A percentile compares a stretch with the other conserved stretches of the same genome.
phyloP scores from a whole-genome alignment of 2,329 filamentous ascomycete genomes.

The Colletotrichum sp. region DNA sequence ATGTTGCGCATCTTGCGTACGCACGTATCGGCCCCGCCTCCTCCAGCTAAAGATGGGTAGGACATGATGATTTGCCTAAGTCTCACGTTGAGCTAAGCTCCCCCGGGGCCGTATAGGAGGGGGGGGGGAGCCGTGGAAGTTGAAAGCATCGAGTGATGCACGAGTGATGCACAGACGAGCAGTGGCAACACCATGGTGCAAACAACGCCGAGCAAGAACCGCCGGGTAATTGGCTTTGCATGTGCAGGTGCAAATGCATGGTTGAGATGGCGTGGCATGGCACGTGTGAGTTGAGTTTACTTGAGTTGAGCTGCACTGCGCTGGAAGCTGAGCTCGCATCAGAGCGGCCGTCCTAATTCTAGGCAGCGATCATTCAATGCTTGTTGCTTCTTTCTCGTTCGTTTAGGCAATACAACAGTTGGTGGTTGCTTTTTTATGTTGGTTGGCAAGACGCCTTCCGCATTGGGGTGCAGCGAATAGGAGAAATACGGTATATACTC shows the following conservation, averaged over 20 bases:
- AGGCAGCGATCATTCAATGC: neutral
- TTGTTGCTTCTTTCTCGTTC: neutral
- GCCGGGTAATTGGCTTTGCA: neutral
- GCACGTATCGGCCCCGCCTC: neutral
- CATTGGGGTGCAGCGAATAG: neutral
- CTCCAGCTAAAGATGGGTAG: neutral
- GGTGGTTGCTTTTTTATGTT: neutral
- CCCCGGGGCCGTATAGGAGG: neutral
- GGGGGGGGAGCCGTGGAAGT: neutral
- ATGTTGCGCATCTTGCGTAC: neutral
- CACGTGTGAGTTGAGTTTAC: neutral
- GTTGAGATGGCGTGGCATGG: neutral
- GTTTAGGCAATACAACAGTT: neutral
- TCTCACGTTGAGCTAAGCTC: neutral
- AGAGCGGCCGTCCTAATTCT: neutral
- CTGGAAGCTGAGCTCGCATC: neutral
- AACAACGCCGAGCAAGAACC: neutral
- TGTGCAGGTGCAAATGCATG: neutral
- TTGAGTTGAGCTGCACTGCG: neutral
- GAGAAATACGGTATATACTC: neutral
- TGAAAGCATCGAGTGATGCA: neutral
- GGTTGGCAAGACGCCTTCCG: neutral
- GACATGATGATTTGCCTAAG: neutral
- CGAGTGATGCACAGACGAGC: neutral
- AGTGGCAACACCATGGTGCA: conserved; percentile 1